These are phyloP conservation scores for Typha latifolia DNA, from an alignment of 176 grass and related monocot species.

Conservation along the genomic window DNA sequence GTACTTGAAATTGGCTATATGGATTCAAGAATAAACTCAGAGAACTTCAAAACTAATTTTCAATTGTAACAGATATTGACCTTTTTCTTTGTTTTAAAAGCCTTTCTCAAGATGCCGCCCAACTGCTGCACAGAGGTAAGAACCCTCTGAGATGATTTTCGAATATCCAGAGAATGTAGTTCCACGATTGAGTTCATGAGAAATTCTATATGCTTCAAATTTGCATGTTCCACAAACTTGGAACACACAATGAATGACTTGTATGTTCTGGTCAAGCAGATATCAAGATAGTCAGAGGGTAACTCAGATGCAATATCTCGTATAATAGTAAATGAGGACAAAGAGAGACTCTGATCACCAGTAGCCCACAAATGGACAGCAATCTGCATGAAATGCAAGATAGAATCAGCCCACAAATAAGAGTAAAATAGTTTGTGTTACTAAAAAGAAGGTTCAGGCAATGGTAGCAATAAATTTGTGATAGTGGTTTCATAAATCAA, in stretches of 20 bases:
- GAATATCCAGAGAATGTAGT: slow-evolving; percentile 76
- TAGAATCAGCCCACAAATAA: background rate
- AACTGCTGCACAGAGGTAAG: slow-evolving; percentile 53
- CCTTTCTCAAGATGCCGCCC: slow-evolving; percentile 52
- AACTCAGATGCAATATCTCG: slow-evolving; percentile 49
- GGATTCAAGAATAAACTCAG: too few relatives aligned
- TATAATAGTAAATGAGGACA: slow-evolving; percentile 60
- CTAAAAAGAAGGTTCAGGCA: background rate
- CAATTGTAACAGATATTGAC: slow-evolving; percentile 20
- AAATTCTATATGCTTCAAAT: slow-evolving; percentile 57
- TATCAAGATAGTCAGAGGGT: slow-evolving; percentile 52
- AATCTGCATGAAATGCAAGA: slow-evolving; percentile 40
- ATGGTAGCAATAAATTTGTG: too few relatives aligned
- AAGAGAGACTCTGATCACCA: slow-evolving; percentile 57
- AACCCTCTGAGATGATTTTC: slow-evolving; percentile 51
- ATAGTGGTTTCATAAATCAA: too few relatives aligned
- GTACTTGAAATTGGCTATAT: too few relatives aligned
- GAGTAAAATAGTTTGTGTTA: background rate
- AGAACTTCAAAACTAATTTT: background rate
- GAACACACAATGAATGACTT: slow-evolving; percentile 62
- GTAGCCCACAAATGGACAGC: slow-evolving; percentile 77
- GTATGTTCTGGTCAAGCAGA: slow-evolving; percentile 59
- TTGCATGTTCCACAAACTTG: slow-evolving; percentile 61
- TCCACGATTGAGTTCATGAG: slow-evolving; percentile 52
- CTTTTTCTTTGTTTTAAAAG: slow-evolving; percentile 67